Evolutionary conservation across 257 asterid species (phyloP), one percentile per base, ranked within the genome.

Genomic region (Solanum bulbocastanum): DNA sequence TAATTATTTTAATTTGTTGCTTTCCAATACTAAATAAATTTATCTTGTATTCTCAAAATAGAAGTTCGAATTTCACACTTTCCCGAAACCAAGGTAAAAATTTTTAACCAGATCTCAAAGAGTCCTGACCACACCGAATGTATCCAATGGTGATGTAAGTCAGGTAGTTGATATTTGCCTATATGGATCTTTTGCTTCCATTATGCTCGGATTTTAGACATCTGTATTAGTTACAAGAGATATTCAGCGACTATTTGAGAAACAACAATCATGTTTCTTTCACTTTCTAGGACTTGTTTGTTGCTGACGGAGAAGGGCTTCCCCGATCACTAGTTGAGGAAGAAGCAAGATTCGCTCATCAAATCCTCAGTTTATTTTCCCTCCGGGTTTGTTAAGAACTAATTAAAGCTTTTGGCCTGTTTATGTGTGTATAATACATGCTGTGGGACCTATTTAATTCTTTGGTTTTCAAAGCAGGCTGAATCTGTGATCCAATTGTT

Each of bases 251-350:
- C 46, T 71, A 5, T 86, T 78, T 49, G 84, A 78, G 85, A 87
- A 78, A 36, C 30, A 66, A 72, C 33, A 44, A 73, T 86, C 40
- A 68, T 84, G 86, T 46, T 79, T 85, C 83, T 86, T 84, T 86
- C 44, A 46, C 90, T 87, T 90, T 88, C 76, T 87, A 97, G 99
- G 98, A 97, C 87, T 90, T 97, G 89, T 96, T 97, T 91, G 95
- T 97, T 87, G 99, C 99, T 90, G 98, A 97, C 33, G 99, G 99
- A 75, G 98, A 97, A 90, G 99, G 99, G 73, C 98, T 96, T 86
- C 99, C 98, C 79, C 99, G 98, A 87, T 94, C 98, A 39, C 65
- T 94, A 88, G 98, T 97, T 69, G 96, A 92, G 89, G 94, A 93
- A 89, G 97, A 97, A 91, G 94, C 99, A 88, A 97, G 94, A 90